A percentile compares a stretch with the other conserved stretches of the same genome.
These are phyloP conservation scores for Phytopythium montanum DNA, from an alignment of 352 stramenopile genomes.

Conservation along the genomic window DNA sequence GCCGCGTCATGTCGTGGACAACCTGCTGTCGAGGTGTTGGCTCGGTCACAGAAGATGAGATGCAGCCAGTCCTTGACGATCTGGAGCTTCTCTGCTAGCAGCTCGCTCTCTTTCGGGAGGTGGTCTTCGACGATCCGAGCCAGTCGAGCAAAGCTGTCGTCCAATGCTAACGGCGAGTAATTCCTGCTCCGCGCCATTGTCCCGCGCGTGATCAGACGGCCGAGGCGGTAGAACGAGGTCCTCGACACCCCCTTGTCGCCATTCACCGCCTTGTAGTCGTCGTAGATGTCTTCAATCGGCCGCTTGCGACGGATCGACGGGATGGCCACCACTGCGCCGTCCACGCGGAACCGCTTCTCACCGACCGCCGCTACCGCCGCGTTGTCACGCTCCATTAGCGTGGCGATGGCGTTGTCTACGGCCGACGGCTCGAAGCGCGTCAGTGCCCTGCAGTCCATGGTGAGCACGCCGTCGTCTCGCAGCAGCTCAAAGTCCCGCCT, in stretches of 20 bases:
- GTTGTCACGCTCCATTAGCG: neutral
- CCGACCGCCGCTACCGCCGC: neutral
- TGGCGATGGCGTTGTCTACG: neutral
- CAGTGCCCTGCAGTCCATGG: neutral
- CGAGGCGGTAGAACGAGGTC: slow-evolving; percentile 4
- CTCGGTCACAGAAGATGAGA: neutral
- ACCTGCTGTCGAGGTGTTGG: neutral
- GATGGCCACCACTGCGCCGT: neutral
- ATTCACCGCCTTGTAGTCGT: neutral
- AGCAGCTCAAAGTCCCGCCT: neutral
- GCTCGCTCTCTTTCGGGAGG: neutral
- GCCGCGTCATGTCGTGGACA: neutral
- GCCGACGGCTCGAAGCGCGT: neutral
- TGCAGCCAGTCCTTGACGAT: slow-evolving; percentile 5
- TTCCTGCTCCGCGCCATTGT: neutral
- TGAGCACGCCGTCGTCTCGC: slow-evolving; percentile 1
- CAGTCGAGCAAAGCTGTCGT: slow-evolving; percentile 3
- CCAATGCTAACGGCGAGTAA: neutral
- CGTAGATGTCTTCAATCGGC: neutral
- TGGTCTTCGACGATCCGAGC: neutral
- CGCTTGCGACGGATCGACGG: neutral
- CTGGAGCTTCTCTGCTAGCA: neutral
- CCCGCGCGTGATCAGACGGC: neutral
- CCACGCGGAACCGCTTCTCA: neutral
- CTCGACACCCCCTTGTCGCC: slow-evolving; percentile 1